phyloP scores from a whole-genome alignment of 805 yeast genomes.

The Candida coquimbonensis region DNA sequence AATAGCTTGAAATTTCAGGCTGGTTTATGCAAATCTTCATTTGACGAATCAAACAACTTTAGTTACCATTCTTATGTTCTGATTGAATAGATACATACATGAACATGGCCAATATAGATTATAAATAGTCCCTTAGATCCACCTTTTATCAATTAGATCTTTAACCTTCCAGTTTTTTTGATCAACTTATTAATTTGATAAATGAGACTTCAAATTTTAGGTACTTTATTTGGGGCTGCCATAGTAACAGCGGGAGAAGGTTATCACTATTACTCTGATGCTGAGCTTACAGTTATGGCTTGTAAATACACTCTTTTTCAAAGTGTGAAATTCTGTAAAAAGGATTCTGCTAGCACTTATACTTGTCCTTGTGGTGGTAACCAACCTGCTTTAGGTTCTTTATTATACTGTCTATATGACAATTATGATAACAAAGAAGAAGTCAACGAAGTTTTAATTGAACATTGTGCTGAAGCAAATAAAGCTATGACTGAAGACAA shows the following conservation, averaged over 20 bases:
- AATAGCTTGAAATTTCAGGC: no score
- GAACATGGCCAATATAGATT: no score
- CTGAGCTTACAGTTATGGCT: conserved; percentile 15
- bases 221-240: background rate
- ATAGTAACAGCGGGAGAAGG: background rate
- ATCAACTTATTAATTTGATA: no score
- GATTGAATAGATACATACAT: background rate
- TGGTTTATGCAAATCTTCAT: no score
- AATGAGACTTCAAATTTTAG: background rate
- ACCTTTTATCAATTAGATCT: no score
- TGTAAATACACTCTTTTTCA: conserved; percentile 22
- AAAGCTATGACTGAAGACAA: conserved; percentile 27
- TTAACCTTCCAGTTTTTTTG: background rate
- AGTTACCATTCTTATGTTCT: background rate
- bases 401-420: conserved; percentile 24
- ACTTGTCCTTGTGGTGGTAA: conserved; percentile 15
- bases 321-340: conserved; percentile 20
- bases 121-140: no score
- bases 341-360: conserved; percentile 21
- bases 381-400: conserved; percentile 25
- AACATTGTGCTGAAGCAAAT: conserved; percentile 19
- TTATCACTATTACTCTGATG: conserved; percentile 16
- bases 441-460: conserved; percentile 20
- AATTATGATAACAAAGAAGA: conserved; percentile 6
- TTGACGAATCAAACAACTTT: no score